Percentiles rank a stretch among this genome's conserved stretches.
These are phyloP conservation scores for Linanthus parryae DNA, from an alignment of 148 eudicot species.

Conservation along the genomic window DNA sequence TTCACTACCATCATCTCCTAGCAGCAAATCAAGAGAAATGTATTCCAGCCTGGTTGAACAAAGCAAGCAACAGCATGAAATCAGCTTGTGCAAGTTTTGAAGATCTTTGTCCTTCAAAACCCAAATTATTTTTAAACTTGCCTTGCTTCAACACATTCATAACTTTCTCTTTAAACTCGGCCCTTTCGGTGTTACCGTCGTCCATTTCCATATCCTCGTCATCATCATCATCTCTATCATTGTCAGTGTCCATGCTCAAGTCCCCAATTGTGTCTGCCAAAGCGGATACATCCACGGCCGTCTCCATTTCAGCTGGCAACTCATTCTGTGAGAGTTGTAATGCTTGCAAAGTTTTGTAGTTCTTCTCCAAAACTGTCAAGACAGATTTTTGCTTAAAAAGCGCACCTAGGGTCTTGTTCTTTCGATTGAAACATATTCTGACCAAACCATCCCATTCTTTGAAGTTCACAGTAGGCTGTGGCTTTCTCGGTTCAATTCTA, in stretches of 20 bases:
- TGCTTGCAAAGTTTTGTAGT: slow-evolving; percentile 65
- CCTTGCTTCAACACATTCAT: slow-evolving; percentile 59
- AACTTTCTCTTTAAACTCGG: slow-evolving; percentile 68
- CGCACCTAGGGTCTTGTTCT: slow-evolving; percentile 80
- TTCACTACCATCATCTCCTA: too few species aligned
- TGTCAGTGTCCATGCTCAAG: slow-evolving; percentile 46
- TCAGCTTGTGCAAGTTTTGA: slow-evolving; percentile 84
- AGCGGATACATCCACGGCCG: slow-evolving; percentile 35
- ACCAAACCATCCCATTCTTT: slow-evolving; percentile 95
- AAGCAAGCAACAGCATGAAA: slow-evolving; percentile 75
- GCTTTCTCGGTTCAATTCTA: slow-evolving; percentile 82
- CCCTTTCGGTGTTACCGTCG: slow-evolving; percentile 29
- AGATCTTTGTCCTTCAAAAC: slow-evolving; percentile 79
- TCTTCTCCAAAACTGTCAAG: slow-evolving; percentile 67
- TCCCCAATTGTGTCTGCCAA: slow-evolving; percentile 38
- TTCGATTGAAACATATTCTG: slow-evolving; percentile 72
- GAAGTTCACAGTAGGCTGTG: slow-evolving; percentile 61
- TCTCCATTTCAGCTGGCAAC: slow-evolving; percentile 19
- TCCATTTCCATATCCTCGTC: slow-evolving; percentile 60
- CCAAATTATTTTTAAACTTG: too few species aligned
- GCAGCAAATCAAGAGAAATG: slow-evolving; percentile 57
- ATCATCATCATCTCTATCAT: slow-evolving; percentile 42
- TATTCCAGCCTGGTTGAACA: slow-evolving; percentile 77
- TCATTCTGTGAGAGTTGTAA: slow-evolving; percentile 19
- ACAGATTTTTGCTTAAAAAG: slow-evolving; percentile 67